Evolutionary conservation across 2,329 filamentous ascomycete genomes (phyloP), one percentile per base, ranked within the genome.

Genomic region (Botrytis porri): DNA sequence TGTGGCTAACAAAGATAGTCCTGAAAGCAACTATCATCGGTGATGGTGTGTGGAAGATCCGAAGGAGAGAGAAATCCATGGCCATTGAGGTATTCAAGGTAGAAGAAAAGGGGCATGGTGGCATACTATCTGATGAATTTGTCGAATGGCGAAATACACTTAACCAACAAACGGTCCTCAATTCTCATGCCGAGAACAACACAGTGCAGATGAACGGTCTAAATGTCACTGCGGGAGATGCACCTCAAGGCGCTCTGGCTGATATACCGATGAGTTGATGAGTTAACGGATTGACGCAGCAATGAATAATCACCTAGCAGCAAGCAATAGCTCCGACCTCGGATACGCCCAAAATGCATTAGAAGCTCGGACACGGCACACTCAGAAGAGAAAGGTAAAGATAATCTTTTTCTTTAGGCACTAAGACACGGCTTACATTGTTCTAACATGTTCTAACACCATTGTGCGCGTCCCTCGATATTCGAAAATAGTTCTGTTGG

Each of bases 21-120:
- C 81, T 92, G 79, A 85, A 89, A 74, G 87, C 87, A 60, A 85
- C 85, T 0, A 88, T 90, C 32, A 88, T 90, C 12, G 84, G 81
- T 12, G 92, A 93, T 66, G 88, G 89, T 57, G 90, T 97, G 3
- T 98, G 94, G 92, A 88, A 90, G 75, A 93, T 99, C 79, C 85
- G 88, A 66, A 88, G 93, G 73, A 84, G 82, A 71, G 88, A 91
- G 70, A 88, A 88, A 57, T 87, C 88, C 0, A 85, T 88, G 2
- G 82, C 83, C 9, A 92, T 98, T 74, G 92, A 96, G 77, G 87
- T 97, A 0, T 92, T 88, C 82, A 90, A 88, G 79, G 83, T 94
- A 7, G 89, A 93, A 77, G 92, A 94, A 76, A 88, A 88, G 1
- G 93, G 93, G 0, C 89, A 93, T 75, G 94, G 93, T 0, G 86